Percentiles rank a stretch among this genome's conserved stretches.
Evolutionary conservation across 371 early-diverging fungal species (phyloP).

Genomic region (Fennellomyces sp.): DNA sequence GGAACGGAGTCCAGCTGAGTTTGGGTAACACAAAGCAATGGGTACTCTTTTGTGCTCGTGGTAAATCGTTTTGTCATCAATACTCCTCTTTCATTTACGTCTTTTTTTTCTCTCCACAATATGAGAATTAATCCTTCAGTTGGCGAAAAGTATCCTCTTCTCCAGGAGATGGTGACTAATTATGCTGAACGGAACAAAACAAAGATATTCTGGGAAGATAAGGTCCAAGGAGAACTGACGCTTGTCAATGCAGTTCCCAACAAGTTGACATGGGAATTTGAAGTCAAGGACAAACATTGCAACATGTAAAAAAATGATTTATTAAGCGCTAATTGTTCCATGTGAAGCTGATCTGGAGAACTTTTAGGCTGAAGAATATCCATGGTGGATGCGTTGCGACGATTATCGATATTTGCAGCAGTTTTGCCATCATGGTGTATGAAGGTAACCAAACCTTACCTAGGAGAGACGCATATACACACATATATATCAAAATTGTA

Average conservation of each 20-base stretch:
- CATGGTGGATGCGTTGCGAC: slow-evolving; percentile 54
- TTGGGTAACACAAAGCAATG: neutral
- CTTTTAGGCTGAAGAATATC: slow-evolving; percentile 23
- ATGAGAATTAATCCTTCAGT: neutral
- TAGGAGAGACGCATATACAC: too few relatives aligned
- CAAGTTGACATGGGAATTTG: slow-evolving; percentile 39
- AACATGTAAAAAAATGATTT: slow-evolving; percentile 25
- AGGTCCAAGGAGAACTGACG: neutral
- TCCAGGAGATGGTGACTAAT: neutral
- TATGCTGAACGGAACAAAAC: neutral
- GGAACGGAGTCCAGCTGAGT: neutral
- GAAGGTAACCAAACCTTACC: too few relatives aligned
- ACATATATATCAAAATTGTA: neutral
- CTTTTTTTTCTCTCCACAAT: neutral
- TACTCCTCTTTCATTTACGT: neutral
- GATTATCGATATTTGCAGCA: slow-evolving; percentile 47
- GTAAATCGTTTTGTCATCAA: neutral
- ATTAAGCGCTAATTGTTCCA: neutral
- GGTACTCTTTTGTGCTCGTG: too few relatives aligned
- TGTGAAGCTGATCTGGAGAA: neutral
- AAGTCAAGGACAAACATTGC: slow-evolving; percentile 27
- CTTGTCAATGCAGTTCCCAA: slow-evolving; percentile 23
- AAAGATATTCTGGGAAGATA: neutral
- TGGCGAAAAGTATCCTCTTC: neutral
- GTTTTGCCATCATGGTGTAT: slow-evolving; percentile 28